phyloP scores from a whole-genome alignment of 2,329 filamentous ascomycete species.

The Periconia macrospinosa region DNA sequence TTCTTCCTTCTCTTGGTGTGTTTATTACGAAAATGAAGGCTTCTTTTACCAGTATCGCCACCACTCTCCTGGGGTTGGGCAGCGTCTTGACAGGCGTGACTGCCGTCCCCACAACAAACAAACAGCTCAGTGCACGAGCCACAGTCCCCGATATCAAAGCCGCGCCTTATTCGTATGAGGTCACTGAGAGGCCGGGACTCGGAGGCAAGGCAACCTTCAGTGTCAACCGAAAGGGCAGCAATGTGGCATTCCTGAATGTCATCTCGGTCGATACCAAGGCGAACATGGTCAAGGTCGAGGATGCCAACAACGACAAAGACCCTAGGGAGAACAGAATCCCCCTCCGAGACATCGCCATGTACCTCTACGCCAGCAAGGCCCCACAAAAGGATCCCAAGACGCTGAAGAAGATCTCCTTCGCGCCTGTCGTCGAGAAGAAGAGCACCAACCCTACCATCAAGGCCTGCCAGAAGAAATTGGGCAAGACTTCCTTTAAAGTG shows the following conservation, averaged over 20 bases:
- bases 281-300: neutral
- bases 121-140: neutral
- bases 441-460: neutral
- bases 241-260: neutral
- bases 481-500: neutral
- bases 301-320: neutral
- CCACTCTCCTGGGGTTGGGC: too few relatives aligned
- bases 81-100: too few relatives aligned
- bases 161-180: neutral
- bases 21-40: too few relatives aligned
- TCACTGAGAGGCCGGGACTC: neutral
- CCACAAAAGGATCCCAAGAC: neutral
- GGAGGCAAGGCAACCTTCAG: neutral
- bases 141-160: neutral
- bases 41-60: too few relatives aligned
- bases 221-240: neutral
- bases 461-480: neutral
- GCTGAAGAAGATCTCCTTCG: neutral
- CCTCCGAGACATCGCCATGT: neutral
- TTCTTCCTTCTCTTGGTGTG: too few relatives aligned
- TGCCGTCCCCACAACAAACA: neutral
- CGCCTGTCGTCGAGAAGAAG: neutral
- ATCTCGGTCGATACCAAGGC: neutral
- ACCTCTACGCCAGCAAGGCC: neutral
- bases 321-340: neutral